Conservation (phyloP, 495 filamentous ascomycete species). For the Tuber magnatum region DNA sequence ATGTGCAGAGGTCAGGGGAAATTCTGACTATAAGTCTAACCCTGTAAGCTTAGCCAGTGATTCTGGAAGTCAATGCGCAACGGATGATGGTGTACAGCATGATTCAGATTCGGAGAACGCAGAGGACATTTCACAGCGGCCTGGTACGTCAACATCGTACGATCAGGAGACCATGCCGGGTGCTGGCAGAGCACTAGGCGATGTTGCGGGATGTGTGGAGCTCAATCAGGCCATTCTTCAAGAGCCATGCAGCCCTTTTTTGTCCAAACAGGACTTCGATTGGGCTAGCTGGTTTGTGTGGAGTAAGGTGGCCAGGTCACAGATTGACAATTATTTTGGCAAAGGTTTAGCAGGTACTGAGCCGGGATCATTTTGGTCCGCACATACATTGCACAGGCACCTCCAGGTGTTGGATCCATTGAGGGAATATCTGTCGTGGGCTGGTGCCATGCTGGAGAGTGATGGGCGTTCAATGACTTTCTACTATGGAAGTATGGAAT, state of each 20-base stretch:
- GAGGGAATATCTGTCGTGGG: too few species aligned
- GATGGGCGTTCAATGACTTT: neutral
- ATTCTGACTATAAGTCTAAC: neutral
- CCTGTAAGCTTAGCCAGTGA: neutral
- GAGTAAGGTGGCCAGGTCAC: too few species aligned
- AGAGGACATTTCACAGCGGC: too few species aligned
- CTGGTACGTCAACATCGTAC: too few species aligned
- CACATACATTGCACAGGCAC: neutral
- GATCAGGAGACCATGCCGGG: too few species aligned
- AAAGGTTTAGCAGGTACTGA: neutral
- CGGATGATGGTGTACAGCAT: neutral
- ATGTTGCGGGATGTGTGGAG: too few species aligned
- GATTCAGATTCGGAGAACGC: neutral
- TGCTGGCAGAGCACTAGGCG: too few species aligned
- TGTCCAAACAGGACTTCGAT: too few species aligned
- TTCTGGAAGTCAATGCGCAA: neutral
- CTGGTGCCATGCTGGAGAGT: too few species aligned
- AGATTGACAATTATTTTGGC: neutral
- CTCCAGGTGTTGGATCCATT: neutral
- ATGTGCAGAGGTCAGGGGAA: neutral
- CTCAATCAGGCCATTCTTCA: too few species aligned
- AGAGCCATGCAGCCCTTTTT: too few species aligned
- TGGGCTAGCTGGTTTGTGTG: too few species aligned
- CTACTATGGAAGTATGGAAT: neutral
- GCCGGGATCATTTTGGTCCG: conserved; percentile 4